A percentile compares a stretch with the other conserved stretches of the same genome.
Conservation (phyloP, 1,284 basidiomycete species). For the Malassezia sympodialis region DNA sequence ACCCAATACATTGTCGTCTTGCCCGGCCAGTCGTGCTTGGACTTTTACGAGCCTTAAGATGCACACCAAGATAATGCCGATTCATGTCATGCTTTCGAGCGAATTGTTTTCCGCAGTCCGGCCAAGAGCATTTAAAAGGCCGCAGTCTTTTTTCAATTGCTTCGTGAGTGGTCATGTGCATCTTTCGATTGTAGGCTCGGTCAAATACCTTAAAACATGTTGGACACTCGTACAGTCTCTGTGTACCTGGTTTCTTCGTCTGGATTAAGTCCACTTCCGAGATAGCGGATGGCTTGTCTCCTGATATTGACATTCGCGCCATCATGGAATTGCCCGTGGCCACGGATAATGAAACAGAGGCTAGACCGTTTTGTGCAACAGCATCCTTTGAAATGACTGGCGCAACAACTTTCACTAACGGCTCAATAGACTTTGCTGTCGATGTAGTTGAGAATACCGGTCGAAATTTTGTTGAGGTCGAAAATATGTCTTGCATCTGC, state of each 20-base stretch:
- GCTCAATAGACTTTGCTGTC: not conserved
- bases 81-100: conserved; percentile 17
- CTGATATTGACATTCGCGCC: not conserved
- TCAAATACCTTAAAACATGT: conserved; percentile 17
- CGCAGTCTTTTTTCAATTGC: conserved; percentile 15
- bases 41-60: conserved; percentile 7
- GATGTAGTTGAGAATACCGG: not conserved
- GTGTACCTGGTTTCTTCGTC: not conserved
- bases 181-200: conserved; percentile 15
- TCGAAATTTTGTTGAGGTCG: not conserved
- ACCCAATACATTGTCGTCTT: not conserved
- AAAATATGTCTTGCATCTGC: not conserved
- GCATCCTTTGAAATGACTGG: conserved; percentile 11
- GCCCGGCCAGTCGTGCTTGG: not conserved
- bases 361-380: not conserved
- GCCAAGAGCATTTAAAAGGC: conserved; percentile 10
- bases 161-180: conserved; percentile 17
- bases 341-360: conserved; percentile 5
- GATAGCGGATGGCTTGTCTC: not conserved
- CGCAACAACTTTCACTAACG: conserved; percentile 3
- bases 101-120: conserved; percentile 13
- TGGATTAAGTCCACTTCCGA: conserved; percentile 1
- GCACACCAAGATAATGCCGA: conserved; percentile 16
- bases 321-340: not conserved
- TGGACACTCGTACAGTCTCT: conserved; percentile 12